Conservation (phyloP, 2,329 filamentous ascomycete species). For the Colletotrichum lindemuthianum region DNA sequence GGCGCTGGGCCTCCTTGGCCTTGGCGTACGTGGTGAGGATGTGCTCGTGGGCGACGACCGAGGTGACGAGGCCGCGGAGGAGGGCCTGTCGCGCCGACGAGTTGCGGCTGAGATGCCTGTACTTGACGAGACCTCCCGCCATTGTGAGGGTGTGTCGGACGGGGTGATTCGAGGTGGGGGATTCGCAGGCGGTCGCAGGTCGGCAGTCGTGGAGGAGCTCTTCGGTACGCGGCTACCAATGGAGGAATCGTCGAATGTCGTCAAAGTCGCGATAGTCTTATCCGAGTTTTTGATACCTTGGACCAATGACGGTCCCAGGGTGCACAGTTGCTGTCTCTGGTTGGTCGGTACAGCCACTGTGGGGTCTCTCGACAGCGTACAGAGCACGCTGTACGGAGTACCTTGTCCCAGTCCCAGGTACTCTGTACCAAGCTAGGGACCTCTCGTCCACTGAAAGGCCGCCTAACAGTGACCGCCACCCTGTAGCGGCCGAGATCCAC, state of each 20-base stretch:
- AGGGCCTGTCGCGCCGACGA: conserved; percentile 92
- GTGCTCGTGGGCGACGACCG: conserved; percentile 90
- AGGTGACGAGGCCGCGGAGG: conserved; percentile 94
- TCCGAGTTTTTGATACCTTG: conserved; percentile 36
- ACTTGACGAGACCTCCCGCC: conserved; percentile 88
- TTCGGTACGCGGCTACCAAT: too few relatives aligned
- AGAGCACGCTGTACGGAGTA: too few relatives aligned
- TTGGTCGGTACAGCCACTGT: conserved; percentile 9
- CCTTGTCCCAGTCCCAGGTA: too few relatives aligned
- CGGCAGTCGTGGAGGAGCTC: too few relatives aligned
- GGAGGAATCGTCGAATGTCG: conserved; percentile 33
- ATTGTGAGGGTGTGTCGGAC: conserved; percentile 57
- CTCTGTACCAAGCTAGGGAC: conserved; percentile 2
- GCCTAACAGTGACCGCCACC: conserved; percentile 3
- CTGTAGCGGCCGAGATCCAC: conserved; percentile 28
- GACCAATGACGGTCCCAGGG: conserved; percentile 18
- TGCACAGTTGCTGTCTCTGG: conserved; percentile 9
- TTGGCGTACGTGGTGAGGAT: conserved; percentile 97
- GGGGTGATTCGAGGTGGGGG: too few relatives aligned
- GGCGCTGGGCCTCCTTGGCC: conserved; percentile 93
- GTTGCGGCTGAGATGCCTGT: conserved; percentile 85
- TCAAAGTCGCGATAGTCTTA: conserved; percentile 4
- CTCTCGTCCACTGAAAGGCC: conserved; percentile 2
- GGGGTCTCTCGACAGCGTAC: too few relatives aligned
- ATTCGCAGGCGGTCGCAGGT: too few relatives aligned